Percentiles rank a stretch among this genome's conserved stretches.
phyloP scores from a whole-genome alignment of 768 basidiomycete species.

The Hygrocybe coccinea region DNA sequence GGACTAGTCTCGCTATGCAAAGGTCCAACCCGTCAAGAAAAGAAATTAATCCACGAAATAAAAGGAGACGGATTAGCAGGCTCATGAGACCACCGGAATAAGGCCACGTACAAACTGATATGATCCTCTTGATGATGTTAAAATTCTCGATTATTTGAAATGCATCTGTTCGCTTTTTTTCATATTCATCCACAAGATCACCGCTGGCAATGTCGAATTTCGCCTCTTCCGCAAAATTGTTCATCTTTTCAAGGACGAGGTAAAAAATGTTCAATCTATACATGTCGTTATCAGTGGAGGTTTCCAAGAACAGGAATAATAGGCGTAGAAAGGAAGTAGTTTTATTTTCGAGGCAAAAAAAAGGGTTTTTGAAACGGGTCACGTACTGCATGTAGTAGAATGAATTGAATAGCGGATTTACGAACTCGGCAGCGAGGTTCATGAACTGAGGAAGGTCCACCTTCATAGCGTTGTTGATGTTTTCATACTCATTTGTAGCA shows the following conservation, averaged over 20 bases:
- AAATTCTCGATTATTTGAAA: slow-evolving; percentile 74
- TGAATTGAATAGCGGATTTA: slow-evolving; percentile 96
- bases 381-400: slow-evolving; percentile 99
- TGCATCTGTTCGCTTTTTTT: slow-evolving; percentile 78
- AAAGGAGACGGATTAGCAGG: not conserved
- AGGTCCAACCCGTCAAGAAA: not conserved
- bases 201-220: slow-evolving; percentile 70
- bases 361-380: not conserved
- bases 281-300: slow-evolving; percentile 2
- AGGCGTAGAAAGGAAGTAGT: not conserved
- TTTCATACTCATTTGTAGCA: slow-evolving; percentile 89
- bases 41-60: not conserved
- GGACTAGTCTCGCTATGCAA: slow-evolving; percentile 60
- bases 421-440: slow-evolving; percentile 79
- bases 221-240: slow-evolving; percentile 71
- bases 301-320: not conserved
- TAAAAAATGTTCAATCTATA: slow-evolving; percentile 88
- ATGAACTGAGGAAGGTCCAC: slow-evolving; percentile 92
- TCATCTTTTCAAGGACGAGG: slow-evolving; percentile 89
- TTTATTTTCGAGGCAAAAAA: not conserved
- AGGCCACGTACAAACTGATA: slow-evolving; percentile 70
- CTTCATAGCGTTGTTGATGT: slow-evolving; percentile 86
- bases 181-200: slow-evolving; percentile 73
- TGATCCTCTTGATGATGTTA: slow-evolving; percentile 74
- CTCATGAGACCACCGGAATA: too few species aligned